These are phyloP conservation scores for Populus tomentosa DNA, from an alignment of 441 rosid species.

Conservation along the genomic window DNA sequence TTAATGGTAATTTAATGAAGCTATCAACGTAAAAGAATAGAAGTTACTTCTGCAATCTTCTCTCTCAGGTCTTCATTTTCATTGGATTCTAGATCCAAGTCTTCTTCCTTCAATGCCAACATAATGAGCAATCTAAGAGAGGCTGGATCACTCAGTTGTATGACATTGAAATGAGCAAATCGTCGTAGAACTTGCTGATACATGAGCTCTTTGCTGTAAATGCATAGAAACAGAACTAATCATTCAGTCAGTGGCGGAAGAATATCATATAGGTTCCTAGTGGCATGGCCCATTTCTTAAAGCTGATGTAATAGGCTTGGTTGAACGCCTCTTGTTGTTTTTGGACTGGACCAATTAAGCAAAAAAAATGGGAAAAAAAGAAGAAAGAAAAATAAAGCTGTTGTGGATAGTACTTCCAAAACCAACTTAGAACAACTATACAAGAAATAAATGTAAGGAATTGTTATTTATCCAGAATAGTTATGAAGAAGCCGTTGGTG, in stretches of 20 bases:
- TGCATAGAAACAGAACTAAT: constrained; percentile 15
- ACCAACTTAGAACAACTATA: neutral
- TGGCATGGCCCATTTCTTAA: neutral
- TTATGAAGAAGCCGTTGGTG: neutral
- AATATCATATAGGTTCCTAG: neutral
- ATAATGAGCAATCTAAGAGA: constrained; percentile 63
- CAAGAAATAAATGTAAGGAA: neutral
- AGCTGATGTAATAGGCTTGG: neutral
- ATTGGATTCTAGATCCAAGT: constrained; percentile 49
- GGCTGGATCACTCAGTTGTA: constrained; percentile 82
- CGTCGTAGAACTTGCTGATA: constrained; percentile 88
- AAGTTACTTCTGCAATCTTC: constrained; percentile 77
- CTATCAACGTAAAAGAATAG: constrained; percentile 6
- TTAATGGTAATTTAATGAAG: neutral
- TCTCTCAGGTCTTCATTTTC: constrained; percentile 69
- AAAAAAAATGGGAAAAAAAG: neutral
- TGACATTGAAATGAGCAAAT: constrained; percentile 84
- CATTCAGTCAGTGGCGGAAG: neutral
- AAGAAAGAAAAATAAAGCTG: neutral
- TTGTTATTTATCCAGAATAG: neutral
- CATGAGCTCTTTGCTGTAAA: constrained; percentile 91
- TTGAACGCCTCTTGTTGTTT: neutral
- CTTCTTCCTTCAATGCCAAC: constrained; percentile 92
- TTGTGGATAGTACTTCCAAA: neutral
- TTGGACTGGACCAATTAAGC: constrained; percentile 1